These are phyloP conservation scores for Rubia peregrina DNA, from an alignment of 305 asterid genomes.

Conservation along the genomic window DNA sequence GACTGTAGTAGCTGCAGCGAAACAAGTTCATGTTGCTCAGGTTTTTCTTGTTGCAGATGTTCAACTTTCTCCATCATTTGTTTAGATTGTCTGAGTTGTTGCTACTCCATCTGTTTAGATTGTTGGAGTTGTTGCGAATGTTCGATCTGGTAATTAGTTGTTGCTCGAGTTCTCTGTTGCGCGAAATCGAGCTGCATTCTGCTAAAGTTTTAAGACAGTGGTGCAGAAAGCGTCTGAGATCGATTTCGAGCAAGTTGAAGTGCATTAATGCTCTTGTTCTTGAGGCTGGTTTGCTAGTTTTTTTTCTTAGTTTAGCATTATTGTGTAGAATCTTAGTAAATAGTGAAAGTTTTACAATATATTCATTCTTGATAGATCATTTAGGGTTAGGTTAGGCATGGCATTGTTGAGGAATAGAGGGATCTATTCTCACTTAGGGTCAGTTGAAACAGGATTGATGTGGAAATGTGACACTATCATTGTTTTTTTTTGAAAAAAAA, in stretches of 20 bases:
- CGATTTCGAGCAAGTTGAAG: background rate
- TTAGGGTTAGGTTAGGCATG: background rate
- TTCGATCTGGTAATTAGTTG: background rate
- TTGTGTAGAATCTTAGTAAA: background rate
- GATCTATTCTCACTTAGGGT: background rate
- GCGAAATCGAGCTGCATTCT: conserved; percentile 22
- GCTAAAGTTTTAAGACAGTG: conserved; percentile 5
- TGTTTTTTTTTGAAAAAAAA: too few species aligned
- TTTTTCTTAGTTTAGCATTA: background rate
- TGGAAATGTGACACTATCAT: background rate
- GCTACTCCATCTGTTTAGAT: conserved; percentile 11
- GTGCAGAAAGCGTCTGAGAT: conserved; percentile 18
- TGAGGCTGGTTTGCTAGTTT: conserved; percentile 16
- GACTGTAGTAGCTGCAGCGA: conserved; percentile 16
- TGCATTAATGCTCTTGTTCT: background rate
- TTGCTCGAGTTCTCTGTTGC: background rate
- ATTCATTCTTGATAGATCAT: background rate
- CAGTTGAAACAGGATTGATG: background rate
- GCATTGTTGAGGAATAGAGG: background rate
- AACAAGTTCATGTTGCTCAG: conserved; percentile 18
- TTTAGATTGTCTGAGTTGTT: conserved; percentile 18
- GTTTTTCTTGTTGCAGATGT: conserved; percentile 18
- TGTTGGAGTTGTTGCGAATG: too few species aligned
- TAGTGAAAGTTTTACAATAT: background rate
- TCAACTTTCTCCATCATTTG: conserved; percentile 17